These are phyloP conservation scores for Calophaca sinica DNA, from an alignment of 306 rosid genomes.

Conservation along the genomic window DNA sequence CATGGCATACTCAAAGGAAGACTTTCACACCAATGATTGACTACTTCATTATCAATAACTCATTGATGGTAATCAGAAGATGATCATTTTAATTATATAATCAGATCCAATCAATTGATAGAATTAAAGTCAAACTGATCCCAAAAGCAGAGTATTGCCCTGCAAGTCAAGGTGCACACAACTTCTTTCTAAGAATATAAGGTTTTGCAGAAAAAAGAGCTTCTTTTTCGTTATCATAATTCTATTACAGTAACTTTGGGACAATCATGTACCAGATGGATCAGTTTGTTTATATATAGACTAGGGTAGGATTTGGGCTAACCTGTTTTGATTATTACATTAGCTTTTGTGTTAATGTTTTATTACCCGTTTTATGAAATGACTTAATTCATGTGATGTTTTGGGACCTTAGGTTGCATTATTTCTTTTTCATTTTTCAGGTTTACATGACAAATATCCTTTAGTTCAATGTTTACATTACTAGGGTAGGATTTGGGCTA, in stretches of 20 bases:
- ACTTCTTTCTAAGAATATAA: background rate
- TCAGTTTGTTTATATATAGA: background rate
- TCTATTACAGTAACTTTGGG: background rate
- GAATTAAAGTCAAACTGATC: slow-evolving; percentile 5
- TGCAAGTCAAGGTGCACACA: slow-evolving; percentile 7
- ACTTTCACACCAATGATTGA: slow-evolving; percentile 11
- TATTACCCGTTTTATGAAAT: background rate
- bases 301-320: background rate
- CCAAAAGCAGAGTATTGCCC: background rate
- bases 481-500: too few species aligned
- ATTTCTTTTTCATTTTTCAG: background rate
- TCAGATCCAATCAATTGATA: background rate
- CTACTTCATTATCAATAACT: background rate
- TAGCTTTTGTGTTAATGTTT: slow-evolving; percentile 4
- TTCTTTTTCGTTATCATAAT: background rate
- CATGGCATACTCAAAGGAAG: background rate
- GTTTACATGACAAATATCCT: background rate
- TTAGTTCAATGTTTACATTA: background rate
- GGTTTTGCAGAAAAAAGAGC: background rate
- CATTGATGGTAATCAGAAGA: slow-evolving; percentile 18
- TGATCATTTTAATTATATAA: background rate
- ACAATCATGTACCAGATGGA: slow-evolving; percentile 1
- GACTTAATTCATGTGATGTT: background rate
- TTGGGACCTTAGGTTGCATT: background rate
- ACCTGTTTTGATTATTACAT: background rate